Percentiles rank a stretch among this genome's conserved stretches.
Conservation (phyloP, 2,329 filamentous ascomycete genomes). For the Fusarium decemcellulare region DNA sequence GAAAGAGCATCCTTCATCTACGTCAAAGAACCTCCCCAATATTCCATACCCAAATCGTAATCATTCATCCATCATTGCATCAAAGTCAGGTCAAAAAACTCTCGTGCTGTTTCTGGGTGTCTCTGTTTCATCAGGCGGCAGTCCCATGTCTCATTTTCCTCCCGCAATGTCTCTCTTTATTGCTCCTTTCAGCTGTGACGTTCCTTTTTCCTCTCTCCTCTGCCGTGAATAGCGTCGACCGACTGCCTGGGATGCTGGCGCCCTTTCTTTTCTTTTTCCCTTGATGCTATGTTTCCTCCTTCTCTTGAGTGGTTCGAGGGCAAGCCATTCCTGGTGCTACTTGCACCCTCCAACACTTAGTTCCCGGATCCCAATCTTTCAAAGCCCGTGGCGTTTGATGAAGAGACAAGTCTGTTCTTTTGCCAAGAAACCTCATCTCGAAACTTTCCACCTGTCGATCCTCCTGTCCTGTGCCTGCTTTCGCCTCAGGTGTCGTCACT, state of each 20-base stretch:
- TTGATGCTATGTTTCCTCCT: neutral
- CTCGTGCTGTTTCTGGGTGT: slow-evolving; percentile 13
- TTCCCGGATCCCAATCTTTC: neutral
- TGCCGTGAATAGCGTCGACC: slow-evolving; percentile 14
- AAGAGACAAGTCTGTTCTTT: slow-evolving; percentile 25
- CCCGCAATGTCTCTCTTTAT: slow-evolving; percentile 17
- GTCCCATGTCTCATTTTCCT: neutral
- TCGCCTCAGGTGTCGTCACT: slow-evolving; percentile 28
- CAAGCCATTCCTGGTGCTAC: too few species aligned
- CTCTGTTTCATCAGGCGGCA: slow-evolving; percentile 1
- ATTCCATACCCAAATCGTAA: neutral
- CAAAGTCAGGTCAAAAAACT: neutral
- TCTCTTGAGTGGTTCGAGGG: too few species aligned
- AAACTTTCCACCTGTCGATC: slow-evolving; percentile 17
- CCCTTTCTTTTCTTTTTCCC: slow-evolving; percentile 13
- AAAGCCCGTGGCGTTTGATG: slow-evolving; percentile 6
- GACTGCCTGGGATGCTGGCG: slow-evolving; percentile 4
- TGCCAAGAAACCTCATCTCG: neutral
- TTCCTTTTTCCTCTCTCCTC: slow-evolving; percentile 7
- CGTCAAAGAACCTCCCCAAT: slow-evolving; percentile 10
- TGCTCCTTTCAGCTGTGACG: slow-evolving; percentile 22
- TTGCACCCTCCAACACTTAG: too few species aligned
- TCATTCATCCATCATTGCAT: slow-evolving; percentile 6
- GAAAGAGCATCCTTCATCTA: neutral
- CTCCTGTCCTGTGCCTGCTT: slow-evolving; percentile 16